Base-by-base conservation (phyloP, 169 alveolate genomes). In the Eimeria acervulina region DNA sequence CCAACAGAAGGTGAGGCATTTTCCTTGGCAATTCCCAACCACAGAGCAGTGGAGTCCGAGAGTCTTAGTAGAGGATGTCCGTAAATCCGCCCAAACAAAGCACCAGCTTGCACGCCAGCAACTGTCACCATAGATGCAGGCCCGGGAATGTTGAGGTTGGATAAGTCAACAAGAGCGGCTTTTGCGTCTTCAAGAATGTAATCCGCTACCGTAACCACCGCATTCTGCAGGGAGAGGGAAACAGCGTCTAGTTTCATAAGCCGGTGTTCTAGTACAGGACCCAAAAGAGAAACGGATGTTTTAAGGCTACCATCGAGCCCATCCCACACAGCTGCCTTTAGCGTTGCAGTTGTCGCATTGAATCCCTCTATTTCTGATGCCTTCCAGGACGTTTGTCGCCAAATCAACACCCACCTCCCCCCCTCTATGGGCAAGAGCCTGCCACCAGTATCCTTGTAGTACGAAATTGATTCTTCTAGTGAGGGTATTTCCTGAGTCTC, bases 101-200 rank as follows among this genome's bases (percentile, higher is more conserved):
- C 83, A 40, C 80, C 94, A 17, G 84, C 59, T 21, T 87, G 81
- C 83, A 87, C 94, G 15, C 83, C 94, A 42, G 94, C 94, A 47
- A 63, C 61, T 23, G 63, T 51, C 44, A 33, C 81, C 19, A 36
- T 63, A 21, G 83, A 40, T n/a, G 83, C 61, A 21, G 63, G 47
- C 51, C 42, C 93, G 28, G 23, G 55, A 38, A 63, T 61, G 66
- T 68, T 61, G 15, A 61, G 83, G 7, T 1, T 63, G 10, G 94
- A 87, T n/a, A 87, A 47, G 23, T 87, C 83, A 26, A 87, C 63
- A 38, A 51, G 15, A 21, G 68, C 61, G 13, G 94, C 80, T 21
- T 47, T 4, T n/a, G 94, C 94, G 33, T 59, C 94, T 59, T 63
- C 80, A 36, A 28, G 10, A n/a, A 87, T 8, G 36, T 87, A 63